A percentile compares a stretch with the other conserved stretches of the same genome.
Evolutionary conservation across 768 basidiomycete species (phyloP).

Genomic region (Pholiota microspora): DNA sequence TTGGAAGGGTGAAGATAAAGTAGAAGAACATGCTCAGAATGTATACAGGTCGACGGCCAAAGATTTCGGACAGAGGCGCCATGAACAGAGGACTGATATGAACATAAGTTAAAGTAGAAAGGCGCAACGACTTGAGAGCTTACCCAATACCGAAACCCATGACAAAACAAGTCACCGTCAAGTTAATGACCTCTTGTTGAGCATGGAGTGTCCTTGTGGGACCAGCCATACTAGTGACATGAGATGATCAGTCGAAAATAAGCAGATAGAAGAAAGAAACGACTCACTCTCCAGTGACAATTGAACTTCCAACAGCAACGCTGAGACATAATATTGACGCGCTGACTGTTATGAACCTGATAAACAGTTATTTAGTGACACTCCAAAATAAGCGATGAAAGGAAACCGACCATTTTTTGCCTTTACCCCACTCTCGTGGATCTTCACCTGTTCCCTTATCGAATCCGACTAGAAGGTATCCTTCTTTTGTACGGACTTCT

Average conservation of each 20-base stretch:
- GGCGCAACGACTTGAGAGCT: constrained; percentile 9
- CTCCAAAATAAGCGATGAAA: not conserved
- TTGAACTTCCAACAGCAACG: constrained; percentile 12
- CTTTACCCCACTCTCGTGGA: constrained; percentile 32
- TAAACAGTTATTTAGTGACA: not conserved
- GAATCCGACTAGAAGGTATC: constrained; percentile 24
- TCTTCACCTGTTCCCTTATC: constrained; percentile 30
- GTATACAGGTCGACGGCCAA: constrained; percentile 37
- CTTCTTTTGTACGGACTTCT: constrained; percentile 17
- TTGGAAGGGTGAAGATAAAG: constrained; percentile 46
- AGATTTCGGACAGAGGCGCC: constrained; percentile 38
- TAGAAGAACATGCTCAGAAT: constrained; percentile 36
- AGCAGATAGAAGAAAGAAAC: not conserved
- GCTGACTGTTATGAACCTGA: constrained; percentile 34
- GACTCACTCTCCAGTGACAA: constrained; percentile 5
- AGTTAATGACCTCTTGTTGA: constrained; percentile 35
- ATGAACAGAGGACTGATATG: constrained; percentile 34
- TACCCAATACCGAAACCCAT: constrained; percentile 41
- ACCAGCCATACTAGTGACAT: constrained; percentile 26
- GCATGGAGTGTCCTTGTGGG: constrained; percentile 30
- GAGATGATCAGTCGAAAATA: not conserved
- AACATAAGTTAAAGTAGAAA: constrained; percentile 16
- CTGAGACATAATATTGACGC: constrained; percentile 35
- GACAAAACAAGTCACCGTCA: constrained; percentile 42
- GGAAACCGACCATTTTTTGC: constrained; percentile 31